Conservation (phyloP, 805 yeast species). For the Candida broadrunensis region DNA sequence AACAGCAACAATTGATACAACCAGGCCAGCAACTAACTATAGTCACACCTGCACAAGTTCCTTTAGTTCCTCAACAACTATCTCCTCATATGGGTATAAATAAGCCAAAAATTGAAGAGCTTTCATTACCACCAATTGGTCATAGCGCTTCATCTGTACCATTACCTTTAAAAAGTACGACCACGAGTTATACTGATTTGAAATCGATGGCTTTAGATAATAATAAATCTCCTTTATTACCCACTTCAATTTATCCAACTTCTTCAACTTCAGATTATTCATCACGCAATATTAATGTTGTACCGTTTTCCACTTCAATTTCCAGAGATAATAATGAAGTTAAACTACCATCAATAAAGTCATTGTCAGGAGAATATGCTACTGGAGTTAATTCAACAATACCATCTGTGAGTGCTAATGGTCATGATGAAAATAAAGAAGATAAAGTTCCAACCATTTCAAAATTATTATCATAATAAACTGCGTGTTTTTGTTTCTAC, state of each 20-base stretch:
- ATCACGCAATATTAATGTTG: background rate
- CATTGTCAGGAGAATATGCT: constrained; percentile 5
- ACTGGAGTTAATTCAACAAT: background rate
- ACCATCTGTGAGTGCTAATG: background rate
- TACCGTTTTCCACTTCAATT: constrained; percentile 7
- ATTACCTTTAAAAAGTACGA: background rate
- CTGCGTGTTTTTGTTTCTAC: no score
- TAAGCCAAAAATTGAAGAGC: background rate
- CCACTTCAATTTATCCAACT: background rate
- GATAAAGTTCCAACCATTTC: constrained; percentile 20
- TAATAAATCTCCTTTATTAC: background rate
- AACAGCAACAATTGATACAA: background rate
- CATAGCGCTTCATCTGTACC: background rate
- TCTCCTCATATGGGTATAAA: background rate
- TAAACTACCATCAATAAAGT: constrained; percentile 17
- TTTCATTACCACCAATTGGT: background rate
- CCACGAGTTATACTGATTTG: background rate
- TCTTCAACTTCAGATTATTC: background rate
- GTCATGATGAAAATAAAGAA: constrained; percentile 4
- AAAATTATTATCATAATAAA: constrained; percentile 11
- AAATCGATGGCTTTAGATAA: background rate
- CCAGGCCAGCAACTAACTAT: constrained; percentile 1
- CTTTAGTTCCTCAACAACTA: constrained; percentile 1
- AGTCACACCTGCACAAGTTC: background rate
- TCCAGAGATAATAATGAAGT: constrained; percentile 5